These are phyloP conservation scores for Paramarasmius palmivorus DNA, from an alignment of 1,284 basidiomycete species.

Conservation along the genomic window DNA sequence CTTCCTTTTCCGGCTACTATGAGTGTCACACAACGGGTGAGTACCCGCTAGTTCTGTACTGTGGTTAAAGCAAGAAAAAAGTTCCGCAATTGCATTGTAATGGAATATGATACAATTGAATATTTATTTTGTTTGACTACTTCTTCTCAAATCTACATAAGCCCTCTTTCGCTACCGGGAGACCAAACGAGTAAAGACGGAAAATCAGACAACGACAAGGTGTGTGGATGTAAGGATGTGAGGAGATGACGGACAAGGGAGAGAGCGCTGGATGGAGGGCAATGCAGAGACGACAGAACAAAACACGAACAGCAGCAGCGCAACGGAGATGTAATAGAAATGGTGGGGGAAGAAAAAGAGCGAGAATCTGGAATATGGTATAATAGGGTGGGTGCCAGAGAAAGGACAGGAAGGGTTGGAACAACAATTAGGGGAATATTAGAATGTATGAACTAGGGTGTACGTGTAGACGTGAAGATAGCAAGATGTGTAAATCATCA, in stretches of 20 bases:
- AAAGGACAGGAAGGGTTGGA: conserved; percentile 2
- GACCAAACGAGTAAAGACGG: conserved; percentile 2
- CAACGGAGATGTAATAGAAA: not conserved
- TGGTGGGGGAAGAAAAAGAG: conserved; percentile 15
- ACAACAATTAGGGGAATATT: conserved; percentile 5
- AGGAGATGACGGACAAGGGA: not conserved
- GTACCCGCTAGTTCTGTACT: no score
- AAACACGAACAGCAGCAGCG: conserved; percentile 18
- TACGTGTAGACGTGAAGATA: conserved; percentile 1
- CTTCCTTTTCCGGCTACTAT: no score
- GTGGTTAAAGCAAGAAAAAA: no score
- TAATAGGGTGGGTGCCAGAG: conserved; percentile 17
- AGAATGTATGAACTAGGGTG: conserved; percentile 6
- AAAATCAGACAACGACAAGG: no score
- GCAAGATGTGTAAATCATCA: conserved; percentile 4
- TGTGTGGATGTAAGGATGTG: no score
- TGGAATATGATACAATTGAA: conserved; percentile 6
- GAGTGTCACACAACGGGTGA: no score
- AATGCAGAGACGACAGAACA: conserved; percentile 17
- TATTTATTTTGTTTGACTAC: conserved; percentile 3
- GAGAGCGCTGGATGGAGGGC: conserved; percentile 1
- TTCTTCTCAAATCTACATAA: conserved; percentile 2
- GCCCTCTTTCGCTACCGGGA: conserved; percentile 6
- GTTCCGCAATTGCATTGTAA: no score
- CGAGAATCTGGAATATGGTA: conserved; percentile 13